phyloP scores from a whole-genome alignment of 225 moss, liverwort and hornwort genomes.

The Lunularia cruciata region DNA sequence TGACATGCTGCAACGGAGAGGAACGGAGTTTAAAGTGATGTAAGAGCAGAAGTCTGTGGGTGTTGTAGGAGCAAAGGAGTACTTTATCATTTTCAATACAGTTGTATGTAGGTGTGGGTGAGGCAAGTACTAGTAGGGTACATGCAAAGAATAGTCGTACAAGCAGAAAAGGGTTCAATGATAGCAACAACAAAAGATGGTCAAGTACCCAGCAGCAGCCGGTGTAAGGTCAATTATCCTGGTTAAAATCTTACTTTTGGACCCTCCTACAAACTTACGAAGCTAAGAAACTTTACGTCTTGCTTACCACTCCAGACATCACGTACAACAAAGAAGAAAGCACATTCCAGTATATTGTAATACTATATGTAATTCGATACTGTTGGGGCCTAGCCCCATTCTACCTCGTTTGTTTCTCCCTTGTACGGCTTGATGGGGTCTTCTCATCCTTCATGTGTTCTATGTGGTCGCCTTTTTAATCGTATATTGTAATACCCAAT shows the following conservation, averaged over 20 bases:
- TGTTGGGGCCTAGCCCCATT: no score
- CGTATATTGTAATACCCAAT: no score
- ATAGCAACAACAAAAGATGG: constrained; percentile 15
- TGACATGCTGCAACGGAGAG: neutral
- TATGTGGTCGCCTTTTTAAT: no score
- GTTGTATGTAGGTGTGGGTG: constrained; percentile 7
- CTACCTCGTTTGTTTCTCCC: no score
- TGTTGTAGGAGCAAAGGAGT: neutral
- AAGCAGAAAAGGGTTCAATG: constrained; percentile 15
- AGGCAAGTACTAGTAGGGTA: constrained; percentile 13
- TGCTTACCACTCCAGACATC: neutral
- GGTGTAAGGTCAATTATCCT: constrained; percentile 6
- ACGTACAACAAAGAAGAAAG: constrained; percentile 1
- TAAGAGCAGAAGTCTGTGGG: neutral
- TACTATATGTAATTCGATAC: no score
- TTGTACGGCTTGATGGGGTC: no score
- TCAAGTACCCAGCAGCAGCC: constrained; percentile 10
- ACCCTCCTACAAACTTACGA: constrained; percentile 6
- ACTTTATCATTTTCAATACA: neutral
- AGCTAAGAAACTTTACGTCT: constrained; percentile 14
- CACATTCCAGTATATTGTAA: no score
- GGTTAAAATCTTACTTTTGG: constrained; percentile 8
- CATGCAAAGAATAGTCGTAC: constrained; percentile 19
- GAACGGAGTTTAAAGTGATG: neutral
- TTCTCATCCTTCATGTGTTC: no score